phyloP scores from a whole-genome alignment of 1,284 basidiomycete genomes.

The Pseudozyma thailandica region DNA sequence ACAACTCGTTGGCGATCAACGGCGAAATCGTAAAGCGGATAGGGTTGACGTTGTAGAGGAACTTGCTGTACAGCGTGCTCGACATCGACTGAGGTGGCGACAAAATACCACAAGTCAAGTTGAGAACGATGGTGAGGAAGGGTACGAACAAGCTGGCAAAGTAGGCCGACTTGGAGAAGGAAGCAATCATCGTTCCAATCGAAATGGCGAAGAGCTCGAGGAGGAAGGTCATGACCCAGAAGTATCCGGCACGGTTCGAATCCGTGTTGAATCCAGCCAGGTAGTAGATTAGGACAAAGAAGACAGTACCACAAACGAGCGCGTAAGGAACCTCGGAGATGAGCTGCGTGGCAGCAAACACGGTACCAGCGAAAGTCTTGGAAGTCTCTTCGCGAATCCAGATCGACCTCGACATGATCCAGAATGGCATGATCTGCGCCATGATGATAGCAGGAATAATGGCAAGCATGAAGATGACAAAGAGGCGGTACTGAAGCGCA shows the following conservation, averaged over 20 bases:
- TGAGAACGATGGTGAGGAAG: slow-evolving; percentile 72
- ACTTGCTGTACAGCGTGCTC: slow-evolving; percentile 51
- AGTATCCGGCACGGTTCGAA: slow-evolving; percentile 76
- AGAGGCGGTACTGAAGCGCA: slow-evolving; percentile 85
- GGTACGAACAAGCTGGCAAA: slow-evolving; percentile 85
- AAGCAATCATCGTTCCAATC: slow-evolving; percentile 66
- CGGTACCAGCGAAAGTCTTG: slow-evolving; percentile 61
- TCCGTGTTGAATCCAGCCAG: slow-evolving; percentile 76
- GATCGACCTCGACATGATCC: slow-evolving; percentile 77
- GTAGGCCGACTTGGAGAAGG: slow-evolving; percentile 71
- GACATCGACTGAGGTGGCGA: slow-evolving; percentile 72
- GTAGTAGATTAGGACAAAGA: slow-evolving; percentile 63
- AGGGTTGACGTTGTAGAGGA: slow-evolving; percentile 62
- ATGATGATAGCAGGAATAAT: slow-evolving; percentile 81
- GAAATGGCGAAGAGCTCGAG: slow-evolving; percentile 56
- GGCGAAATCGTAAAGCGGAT: slow-evolving; percentile 53
- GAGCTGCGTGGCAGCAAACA: slow-evolving; percentile 66
- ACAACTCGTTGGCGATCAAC: slow-evolving; percentile 82
- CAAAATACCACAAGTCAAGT: slow-evolving; percentile 74
- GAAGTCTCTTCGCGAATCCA: slow-evolving; percentile 60
- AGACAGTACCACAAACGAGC: slow-evolving; percentile 70
- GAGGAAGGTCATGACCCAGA: slow-evolving; percentile 72
- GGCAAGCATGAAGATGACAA: slow-evolving; percentile 73
- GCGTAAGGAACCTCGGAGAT: slow-evolving; percentile 76
- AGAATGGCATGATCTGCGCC: slow-evolving; percentile 83